Base-by-base conservation (phyloP, 2,329 filamentous ascomycete genomes). In the Botrytis porri region DNA sequence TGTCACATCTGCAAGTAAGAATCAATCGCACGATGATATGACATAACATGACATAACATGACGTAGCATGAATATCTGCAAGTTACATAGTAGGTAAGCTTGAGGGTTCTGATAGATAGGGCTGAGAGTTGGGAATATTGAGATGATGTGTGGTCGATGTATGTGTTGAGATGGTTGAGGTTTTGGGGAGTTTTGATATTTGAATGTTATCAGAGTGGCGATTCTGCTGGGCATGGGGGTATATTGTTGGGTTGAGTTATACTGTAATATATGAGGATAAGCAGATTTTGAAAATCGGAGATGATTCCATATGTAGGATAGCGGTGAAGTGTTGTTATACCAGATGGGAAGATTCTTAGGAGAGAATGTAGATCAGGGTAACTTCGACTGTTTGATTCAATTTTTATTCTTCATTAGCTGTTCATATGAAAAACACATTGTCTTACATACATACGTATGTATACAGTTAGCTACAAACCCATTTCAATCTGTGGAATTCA, bases 1-100 rank as follows among this genome's bases (percentile, higher is more conserved):
- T 41, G 48, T 20, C 20, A 35, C 48, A 66, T 69, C 48, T 69
- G 48, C 48, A 69, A 69, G 65, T 69, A n/a, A 69, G 65, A 69
- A 57, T 32, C 2, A 22, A 43, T 20, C 2, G 64, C 20, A 67
- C 35, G 25, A 57, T 43, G 48, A 43, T n/a, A 25, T 66, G 43
- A n/a, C n/a, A n/a, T n/a, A n/a, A 41, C 10, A 51, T 51, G 25
- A 51, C 10, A 16, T 51, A n/a, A 57, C n/a, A 57, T 29, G n/a
- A 14, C n/a, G 5, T n/a, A n/a, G n/a, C n/a, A n/a, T n/a, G n/a
- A n/a, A n/a, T 29, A 57, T 57, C 12, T 54, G 20, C 48, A 57
- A 32, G 54, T 57, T 25, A 20, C 18, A 18, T 20, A 22, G 18
- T 22, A 41, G 29, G 18, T 57, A 18, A 32, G 65, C 48, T 25